These are phyloP conservation scores for Abortiporus biennis DNA, from an alignment of 1,284 basidiomycete genomes.

Conservation along the genomic window DNA sequence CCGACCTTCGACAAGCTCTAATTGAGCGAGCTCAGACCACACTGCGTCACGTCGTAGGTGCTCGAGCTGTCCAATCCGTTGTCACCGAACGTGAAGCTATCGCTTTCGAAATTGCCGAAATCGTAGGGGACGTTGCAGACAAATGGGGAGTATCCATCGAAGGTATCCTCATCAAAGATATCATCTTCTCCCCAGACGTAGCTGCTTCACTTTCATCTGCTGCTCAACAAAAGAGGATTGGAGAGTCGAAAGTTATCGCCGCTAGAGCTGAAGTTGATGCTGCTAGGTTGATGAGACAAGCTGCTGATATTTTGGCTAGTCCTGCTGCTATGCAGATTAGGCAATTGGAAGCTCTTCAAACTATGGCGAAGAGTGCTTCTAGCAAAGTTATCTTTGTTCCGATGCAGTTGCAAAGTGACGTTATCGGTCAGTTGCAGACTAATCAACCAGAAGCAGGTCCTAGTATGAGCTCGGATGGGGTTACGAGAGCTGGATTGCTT, in stretches of 20 bases:
- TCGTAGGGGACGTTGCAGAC: slow-evolving; percentile 82
- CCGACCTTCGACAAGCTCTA: slow-evolving; percentile 82
- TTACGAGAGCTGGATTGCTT: slow-evolving; percentile 40
- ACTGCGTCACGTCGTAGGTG: slow-evolving; percentile 90
- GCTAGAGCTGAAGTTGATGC: slow-evolving; percentile 94
- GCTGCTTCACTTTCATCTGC: slow-evolving; percentile 89
- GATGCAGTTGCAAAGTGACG: slow-evolving; percentile 82
- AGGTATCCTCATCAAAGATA: slow-evolving; percentile 91
- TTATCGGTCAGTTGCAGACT: slow-evolving; percentile 41
- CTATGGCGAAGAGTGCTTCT: slow-evolving; percentile 64
- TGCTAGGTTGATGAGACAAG: slow-evolving; percentile 91
- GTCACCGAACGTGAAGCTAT: slow-evolving; percentile 95
- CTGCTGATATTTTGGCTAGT: slow-evolving; percentile 86
- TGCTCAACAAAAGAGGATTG: slow-evolving; percentile 92
- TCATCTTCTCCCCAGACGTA: slow-evolving; percentile 90
- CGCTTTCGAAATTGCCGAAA: slow-evolving; percentile 93
- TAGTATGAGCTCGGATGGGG: slow-evolving; percentile 6
- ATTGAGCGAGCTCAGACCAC: slow-evolving; percentile 95
- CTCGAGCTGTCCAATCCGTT: slow-evolving; percentile 77
- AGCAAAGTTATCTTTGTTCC: slow-evolving; percentile 93
- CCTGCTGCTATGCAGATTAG: slow-evolving; percentile 97
- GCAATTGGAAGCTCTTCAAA: slow-evolving; percentile 84
- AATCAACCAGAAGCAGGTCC: too few relatives aligned
- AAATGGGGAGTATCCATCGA: slow-evolving; percentile 96
- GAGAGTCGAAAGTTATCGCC: slow-evolving; percentile 94